phyloP scores from a whole-genome alignment of 2,329 filamentous ascomycete genomes.

The Trichoderma oligosporum region DNA sequence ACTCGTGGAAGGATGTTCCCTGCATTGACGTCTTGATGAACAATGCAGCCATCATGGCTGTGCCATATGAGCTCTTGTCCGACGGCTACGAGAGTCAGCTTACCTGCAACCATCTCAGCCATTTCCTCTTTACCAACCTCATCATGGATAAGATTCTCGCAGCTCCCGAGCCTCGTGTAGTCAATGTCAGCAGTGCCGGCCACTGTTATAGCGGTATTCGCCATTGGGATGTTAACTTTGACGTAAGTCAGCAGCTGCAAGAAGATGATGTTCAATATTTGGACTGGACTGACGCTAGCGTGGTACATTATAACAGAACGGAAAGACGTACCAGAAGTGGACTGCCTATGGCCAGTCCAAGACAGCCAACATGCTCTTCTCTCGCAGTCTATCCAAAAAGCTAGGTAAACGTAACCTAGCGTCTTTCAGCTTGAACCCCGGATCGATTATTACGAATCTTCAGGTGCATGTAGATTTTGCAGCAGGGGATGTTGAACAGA shows the following conservation, averaged over 20 bases:
- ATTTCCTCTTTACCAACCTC: slow-evolving; percentile 45
- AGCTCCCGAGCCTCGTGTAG: slow-evolving; percentile 34
- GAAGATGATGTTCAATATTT: too few species aligned
- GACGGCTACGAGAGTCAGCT: slow-evolving; percentile 45
- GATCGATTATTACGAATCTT: slow-evolving; percentile 28
- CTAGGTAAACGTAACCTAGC: slow-evolving; percentile 30
- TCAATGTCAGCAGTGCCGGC: slow-evolving; percentile 40
- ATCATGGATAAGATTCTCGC: slow-evolving; percentile 42
- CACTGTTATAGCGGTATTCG: slow-evolving; percentile 32
- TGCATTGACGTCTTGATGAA: slow-evolving; percentile 41
- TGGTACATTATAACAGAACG: slow-evolving; percentile 26
- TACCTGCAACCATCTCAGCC: slow-evolving; percentile 43
- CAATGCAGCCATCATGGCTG: slow-evolving; percentile 43
- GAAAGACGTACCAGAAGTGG: slow-evolving; percentile 32
- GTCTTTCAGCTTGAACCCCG: slow-evolving; percentile 36
- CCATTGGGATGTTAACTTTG: slow-evolving; percentile 33
- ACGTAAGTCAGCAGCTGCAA: slow-evolving; percentile 23
- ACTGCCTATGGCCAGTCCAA: slow-evolving; percentile 38
- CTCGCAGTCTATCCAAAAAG: slow-evolving; percentile 31
- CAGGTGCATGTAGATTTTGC: slow-evolving; percentile 24
- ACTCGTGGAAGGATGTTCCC: slow-evolving; percentile 24
- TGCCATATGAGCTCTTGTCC: slow-evolving; percentile 31
- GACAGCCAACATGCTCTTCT: slow-evolving; percentile 37
- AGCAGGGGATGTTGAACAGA: slow-evolving; percentile 20
- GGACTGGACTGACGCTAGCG: slow-evolving; percentile 23